These are phyloP conservation scores for Aquilaria sinensis DNA, from an alignment of 345 rosid genomes.

Conservation along the genomic window DNA sequence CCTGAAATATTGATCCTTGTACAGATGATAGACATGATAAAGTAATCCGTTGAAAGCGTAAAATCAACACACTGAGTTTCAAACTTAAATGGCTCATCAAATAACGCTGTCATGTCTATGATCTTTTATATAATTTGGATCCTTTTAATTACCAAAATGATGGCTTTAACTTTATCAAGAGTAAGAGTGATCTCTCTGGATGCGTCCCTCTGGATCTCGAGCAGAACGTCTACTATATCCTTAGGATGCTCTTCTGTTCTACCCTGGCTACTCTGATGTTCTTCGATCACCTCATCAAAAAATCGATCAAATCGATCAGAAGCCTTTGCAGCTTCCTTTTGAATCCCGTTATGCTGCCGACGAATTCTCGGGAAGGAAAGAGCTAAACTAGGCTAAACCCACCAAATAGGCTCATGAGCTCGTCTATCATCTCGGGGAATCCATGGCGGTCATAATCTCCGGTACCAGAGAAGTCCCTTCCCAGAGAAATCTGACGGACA, in stretches of 20 bases:
- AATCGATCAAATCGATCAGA: neutral
- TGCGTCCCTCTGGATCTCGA: neutral
- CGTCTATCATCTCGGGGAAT: neutral
- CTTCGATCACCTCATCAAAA: slow-evolving; percentile 1
- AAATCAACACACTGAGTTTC: too few relatives aligned
- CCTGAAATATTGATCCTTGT: slow-evolving; percentile 27
- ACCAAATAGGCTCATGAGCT: neutral
- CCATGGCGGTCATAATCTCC: slow-evolving; percentile 9
- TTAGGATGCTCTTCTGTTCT: neutral
- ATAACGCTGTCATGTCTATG: too few relatives aligned
- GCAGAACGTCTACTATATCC: slow-evolving; percentile 10
- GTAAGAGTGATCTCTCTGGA: neutral
- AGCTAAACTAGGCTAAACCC: slow-evolving; percentile 4
- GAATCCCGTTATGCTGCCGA: neutral
- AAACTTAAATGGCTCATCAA: too few relatives aligned
- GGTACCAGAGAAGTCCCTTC: slow-evolving; percentile 1
- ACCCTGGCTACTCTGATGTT: neutral
- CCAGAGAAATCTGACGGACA: slow-evolving; percentile 14
- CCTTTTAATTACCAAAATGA: neutral
- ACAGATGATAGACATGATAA: neutral
- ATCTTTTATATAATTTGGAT: too few relatives aligned
- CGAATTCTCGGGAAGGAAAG: slow-evolving; percentile 8
- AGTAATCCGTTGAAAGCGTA: too few relatives aligned
- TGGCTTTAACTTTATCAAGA: neutral
- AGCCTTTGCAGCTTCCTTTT: neutral